Evolutionary conservation across 1,284 basidiomycete genomes (phyloP).

Genomic region (Leccinum huronense): DNA sequence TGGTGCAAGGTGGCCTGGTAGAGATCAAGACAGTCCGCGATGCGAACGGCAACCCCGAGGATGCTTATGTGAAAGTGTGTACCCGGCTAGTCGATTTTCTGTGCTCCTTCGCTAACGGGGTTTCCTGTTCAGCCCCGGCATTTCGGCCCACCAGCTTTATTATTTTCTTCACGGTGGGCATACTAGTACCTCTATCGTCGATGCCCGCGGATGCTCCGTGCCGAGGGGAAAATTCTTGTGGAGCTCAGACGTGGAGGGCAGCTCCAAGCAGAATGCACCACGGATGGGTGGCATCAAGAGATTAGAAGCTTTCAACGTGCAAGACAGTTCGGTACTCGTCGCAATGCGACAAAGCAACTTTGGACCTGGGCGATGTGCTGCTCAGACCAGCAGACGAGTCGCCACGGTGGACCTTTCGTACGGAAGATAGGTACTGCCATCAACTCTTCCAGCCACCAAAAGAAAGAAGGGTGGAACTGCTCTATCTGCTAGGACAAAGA

Average conservation of each 20-base stretch:
- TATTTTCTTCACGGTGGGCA: constrained; percentile 81
- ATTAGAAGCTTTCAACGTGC: constrained; percentile 72
- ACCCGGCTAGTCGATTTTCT: neutral
- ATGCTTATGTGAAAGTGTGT: constrained; percentile 67
- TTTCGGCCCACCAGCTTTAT: constrained; percentile 82
- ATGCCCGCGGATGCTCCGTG: constrained; percentile 76
- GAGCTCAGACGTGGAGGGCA: constrained; percentile 62
- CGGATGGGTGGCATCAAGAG: constrained; percentile 77
- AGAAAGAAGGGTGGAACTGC: constrained; percentile 33
- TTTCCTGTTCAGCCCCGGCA: constrained; percentile 62
- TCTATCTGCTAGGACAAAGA: constrained; percentile 42
- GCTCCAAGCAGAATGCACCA: constrained; percentile 36
- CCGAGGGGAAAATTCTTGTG: constrained; percentile 75
- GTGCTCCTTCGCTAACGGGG: neutral
- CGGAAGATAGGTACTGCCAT: constrained; percentile 78
- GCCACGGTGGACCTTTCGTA: constrained; percentile 59
- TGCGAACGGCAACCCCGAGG: constrained; percentile 55
- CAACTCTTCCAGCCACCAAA: constrained; percentile 35
- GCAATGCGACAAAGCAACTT: constrained; percentile 73
- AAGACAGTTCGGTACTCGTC: constrained; percentile 69
- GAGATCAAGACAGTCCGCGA: constrained; percentile 65
- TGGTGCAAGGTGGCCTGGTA: constrained; percentile 71
- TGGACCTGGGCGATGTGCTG: constrained; percentile 73
- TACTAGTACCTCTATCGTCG: constrained; percentile 74
- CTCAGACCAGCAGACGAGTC: constrained; percentile 75